Percentiles rank a stretch among this genome's conserved stretches.
Conservation (phyloP, 2,329 filamentous ascomycete species). For the Arthrobotrys iridis region DNA sequence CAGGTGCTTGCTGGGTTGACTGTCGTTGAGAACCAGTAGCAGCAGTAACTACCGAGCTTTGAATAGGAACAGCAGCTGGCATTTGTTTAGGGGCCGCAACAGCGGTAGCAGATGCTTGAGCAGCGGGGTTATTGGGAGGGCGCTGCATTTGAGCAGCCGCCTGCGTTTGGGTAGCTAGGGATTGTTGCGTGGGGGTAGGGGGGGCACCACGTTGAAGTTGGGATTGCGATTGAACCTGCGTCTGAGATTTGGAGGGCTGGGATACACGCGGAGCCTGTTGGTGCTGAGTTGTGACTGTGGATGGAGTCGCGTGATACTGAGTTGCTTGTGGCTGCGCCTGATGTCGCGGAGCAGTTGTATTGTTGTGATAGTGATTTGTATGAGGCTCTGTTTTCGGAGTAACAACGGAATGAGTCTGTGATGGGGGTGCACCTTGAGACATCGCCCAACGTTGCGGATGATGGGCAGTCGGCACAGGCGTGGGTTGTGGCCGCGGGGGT, state of each 20-base stretch:
- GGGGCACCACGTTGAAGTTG: neutral
- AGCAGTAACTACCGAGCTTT: neutral
- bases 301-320: conserved; percentile 11
- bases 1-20: neutral
- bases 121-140: neutral
- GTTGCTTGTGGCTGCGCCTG: conserved; percentile 9
- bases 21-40: neutral
- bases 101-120: neutral
- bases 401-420: conserved; percentile 10
- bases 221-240: neutral
- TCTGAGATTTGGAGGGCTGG: conserved; percentile 8
- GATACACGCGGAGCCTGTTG: neutral
- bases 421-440: conserved; percentile 34
- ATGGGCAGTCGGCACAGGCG: conserved; percentile 26
- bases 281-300: neutral
- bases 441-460: conserved; percentile 52
- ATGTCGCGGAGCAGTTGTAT: neutral
- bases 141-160: neutral
- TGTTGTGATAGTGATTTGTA: neutral
- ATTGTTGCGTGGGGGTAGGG: neutral
- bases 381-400: conserved; percentile 17
- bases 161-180: neutral
- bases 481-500: conserved; percentile 37
- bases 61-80: neutral
- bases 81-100: neutral